Evolutionary conservation across 306 rosid species (phyloP), one percentile per base, ranked within the genome.

Genomic region (Arachis hypogaea): DNA sequence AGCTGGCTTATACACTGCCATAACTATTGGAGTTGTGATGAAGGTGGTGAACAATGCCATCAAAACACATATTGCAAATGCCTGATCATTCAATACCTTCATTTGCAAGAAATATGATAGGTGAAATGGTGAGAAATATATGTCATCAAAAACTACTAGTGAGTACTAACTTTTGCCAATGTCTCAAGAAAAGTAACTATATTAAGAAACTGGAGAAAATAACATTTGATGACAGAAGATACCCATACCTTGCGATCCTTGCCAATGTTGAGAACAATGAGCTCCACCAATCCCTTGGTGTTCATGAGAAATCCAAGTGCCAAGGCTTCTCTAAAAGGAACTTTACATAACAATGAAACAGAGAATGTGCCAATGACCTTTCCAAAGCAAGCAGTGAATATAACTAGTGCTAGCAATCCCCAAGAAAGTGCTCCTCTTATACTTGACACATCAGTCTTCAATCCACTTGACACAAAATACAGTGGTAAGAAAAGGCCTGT

Each of bases 161-260:
- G 28, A 22, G 28, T 22, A 22, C 28, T 22, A 22, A 22, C 28
- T 22, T 22, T 22, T 22, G 28, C 28, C 28, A 22, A 22, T 22
- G 28, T 22, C 28, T 22, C 28, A 22, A 22, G 28, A 22, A 22
- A 22, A 22, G 28, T 22, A 22, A 22, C 28, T 22, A 22, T 22
- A 33, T 33, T 4, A 33, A 33, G 38, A 33, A 33, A 33, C 38
- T 33, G 38, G 38, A 2, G 38, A 33, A 33, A 33, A 4, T 33
- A 33, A 12, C 12, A 64, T 59, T 45, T 72, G 10, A 2, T 3
- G 50, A n/a, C 56, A 57, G 66, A 47, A 69, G 28, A 80, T 74
- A 88, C 96, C 92, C 83, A 80, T 74, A 88, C 96, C 92, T 85
- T 89, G 73, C 96, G 69, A 69, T 89, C 96, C 77, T 85, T 89